phyloP scores from a whole-genome alignment of 768 basidiomycete genomes.

The Leccinum disarticulatum region DNA sequence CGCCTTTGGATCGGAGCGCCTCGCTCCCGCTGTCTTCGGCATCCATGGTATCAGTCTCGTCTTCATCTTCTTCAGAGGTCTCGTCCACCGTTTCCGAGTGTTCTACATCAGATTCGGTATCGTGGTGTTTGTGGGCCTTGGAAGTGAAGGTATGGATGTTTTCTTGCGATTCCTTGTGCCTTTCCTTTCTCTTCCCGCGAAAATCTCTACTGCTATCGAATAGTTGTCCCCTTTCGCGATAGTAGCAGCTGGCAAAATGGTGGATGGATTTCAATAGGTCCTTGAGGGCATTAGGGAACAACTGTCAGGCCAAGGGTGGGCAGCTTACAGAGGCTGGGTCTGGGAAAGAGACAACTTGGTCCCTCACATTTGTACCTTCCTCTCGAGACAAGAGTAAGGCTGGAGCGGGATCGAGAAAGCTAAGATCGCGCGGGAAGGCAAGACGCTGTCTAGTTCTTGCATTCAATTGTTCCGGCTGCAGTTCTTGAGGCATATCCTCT shows the following conservation, averaged over 20 bases:
- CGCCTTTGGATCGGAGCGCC: conserved; percentile 3
- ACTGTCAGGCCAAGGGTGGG: background rate
- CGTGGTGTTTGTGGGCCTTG: background rate
- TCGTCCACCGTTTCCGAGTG: conserved; percentile 16
- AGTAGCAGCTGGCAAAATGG: conserved; percentile 54
- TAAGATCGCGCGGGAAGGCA: conserved; percentile 49
- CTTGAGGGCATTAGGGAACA: conserved; percentile 32
- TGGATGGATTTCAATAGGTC: conserved; percentile 54
- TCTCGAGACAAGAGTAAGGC: conserved; percentile 10
- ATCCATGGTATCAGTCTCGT: conserved; percentile 8
- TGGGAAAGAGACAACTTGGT: conserved; percentile 20
- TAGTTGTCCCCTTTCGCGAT: conserved; percentile 60
- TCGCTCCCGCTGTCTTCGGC: conserved; percentile 11
- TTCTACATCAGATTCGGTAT: conserved; percentile 11
- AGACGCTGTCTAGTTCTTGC: conserved; percentile 40
- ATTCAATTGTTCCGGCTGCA: conserved; percentile 14
- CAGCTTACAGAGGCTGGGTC: conserved; percentile 54
- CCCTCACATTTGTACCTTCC: conserved; percentile 6
- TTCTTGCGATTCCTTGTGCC: conserved; percentile 11
- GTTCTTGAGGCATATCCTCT: conserved; percentile 12
- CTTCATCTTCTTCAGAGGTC: conserved; percentile 16
- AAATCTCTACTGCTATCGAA: conserved; percentile 48
- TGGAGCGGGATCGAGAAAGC: conserved; percentile 47
- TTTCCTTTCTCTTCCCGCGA: conserved; percentile 43
- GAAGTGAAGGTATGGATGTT: conserved; percentile 26